phyloP scores from a whole-genome alignment of 371 early-diverging fungal species.

The Actinomucor elegans region DNA sequence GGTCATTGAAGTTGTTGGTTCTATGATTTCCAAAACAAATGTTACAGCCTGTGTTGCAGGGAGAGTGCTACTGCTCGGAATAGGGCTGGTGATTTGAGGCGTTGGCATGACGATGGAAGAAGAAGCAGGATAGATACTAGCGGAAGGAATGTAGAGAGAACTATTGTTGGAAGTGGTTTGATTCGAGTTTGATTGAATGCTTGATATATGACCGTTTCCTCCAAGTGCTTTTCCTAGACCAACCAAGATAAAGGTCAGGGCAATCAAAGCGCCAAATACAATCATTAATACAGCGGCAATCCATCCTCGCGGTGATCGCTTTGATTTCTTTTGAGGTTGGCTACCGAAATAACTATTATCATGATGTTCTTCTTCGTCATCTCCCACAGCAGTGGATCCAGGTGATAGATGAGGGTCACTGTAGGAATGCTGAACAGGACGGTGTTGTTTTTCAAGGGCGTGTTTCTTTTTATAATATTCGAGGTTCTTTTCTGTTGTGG shows the following conservation, averaged over 20 bases:
- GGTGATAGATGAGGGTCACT: slow-evolving; percentile 15
- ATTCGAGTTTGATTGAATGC: background rate
- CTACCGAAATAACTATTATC: slow-evolving; percentile 1
- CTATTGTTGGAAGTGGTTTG: background rate
- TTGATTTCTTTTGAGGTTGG: background rate
- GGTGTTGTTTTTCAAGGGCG: background rate
- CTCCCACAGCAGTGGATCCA: slow-evolving; percentile 16
- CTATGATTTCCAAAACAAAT: too few relatives aligned
- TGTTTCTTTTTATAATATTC: background rate
- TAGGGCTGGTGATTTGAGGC: too few relatives aligned
- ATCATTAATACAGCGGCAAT: slow-evolving; percentile 16
- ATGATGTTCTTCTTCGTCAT: slow-evolving; percentile 11
- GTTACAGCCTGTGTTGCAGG: too few relatives aligned
- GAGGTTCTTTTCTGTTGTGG: background rate
- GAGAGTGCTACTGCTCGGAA: too few relatives aligned
- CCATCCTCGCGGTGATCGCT: slow-evolving; percentile 4
- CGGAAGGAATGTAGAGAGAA: too few relatives aligned
- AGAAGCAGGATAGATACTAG: too few relatives aligned
- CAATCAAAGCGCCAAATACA: slow-evolving; percentile 14
- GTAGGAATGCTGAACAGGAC: background rate
- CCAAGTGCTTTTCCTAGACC: slow-evolving; percentile 14
- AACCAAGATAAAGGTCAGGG: slow-evolving; percentile 13
- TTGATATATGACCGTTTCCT: background rate
- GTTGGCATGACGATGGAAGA: too few relatives aligned
- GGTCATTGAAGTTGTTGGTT: too few relatives aligned